phyloP scores from a whole-genome alignment of 176 grass and related monocot species.

The Calamus simplicifolius region DNA sequence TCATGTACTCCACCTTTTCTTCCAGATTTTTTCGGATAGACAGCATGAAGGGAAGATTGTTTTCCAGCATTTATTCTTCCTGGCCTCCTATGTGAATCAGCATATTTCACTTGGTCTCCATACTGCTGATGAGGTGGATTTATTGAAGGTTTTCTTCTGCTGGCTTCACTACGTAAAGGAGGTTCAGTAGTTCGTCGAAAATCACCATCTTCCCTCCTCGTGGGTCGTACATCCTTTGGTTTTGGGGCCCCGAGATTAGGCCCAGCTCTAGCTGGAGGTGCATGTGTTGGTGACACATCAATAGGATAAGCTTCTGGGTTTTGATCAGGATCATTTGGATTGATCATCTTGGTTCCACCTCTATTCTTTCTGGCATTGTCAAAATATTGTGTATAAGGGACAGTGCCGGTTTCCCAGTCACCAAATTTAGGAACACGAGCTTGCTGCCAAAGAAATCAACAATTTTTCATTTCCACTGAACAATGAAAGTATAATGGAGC shows the following conservation, averaged over 20 bases:
- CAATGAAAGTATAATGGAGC: too few relatives aligned
- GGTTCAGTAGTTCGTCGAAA: background rate
- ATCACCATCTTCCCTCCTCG: background rate
- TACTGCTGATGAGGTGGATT: background rate
- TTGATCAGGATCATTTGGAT: slow-evolving; percentile 16
- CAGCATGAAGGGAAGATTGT: background rate
- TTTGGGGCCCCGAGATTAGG: background rate
- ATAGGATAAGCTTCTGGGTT: background rate
- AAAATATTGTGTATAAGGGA: slow-evolving; percentile 16
- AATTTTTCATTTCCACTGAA: too few relatives aligned
- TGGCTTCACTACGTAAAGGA: background rate
- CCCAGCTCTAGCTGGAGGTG: background rate
- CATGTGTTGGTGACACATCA: background rate
- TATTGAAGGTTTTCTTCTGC: too few relatives aligned
- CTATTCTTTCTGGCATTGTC: slow-evolving; percentile 12
- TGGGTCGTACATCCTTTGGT: background rate
- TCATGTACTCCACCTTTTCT: background rate
- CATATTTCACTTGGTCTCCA: background rate
- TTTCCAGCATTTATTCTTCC: background rate
- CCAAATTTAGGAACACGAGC: slow-evolving; percentile 17
- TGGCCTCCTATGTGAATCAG: background rate
- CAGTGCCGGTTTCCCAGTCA: slow-evolving; percentile 4
- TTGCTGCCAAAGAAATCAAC: background rate
- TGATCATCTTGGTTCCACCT: slow-evolving; percentile 1
- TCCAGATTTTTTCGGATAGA: background rate